Evolutionary conservation across 169 alveolate genomes (phyloP).

Genomic region (Plasmodium cynomolgi): DNA sequence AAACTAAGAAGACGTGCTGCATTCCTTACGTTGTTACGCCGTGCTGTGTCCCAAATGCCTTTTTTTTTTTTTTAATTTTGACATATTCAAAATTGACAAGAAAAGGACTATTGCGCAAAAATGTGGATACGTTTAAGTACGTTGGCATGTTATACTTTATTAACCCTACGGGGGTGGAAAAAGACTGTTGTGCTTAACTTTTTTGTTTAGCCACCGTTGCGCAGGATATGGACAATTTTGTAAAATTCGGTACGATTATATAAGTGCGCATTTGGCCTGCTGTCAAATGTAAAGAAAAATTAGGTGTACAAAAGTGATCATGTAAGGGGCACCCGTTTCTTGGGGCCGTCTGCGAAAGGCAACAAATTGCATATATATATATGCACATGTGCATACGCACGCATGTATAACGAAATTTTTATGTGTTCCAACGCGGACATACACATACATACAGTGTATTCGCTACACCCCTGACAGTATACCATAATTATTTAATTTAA

Average conservation of each 20-base stretch:
- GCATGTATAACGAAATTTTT: background rate
- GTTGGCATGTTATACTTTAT: background rate
- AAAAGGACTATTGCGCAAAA: background rate
- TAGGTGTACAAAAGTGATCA: background rate
- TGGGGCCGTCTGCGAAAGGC: background rate
- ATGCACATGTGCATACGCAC: background rate
- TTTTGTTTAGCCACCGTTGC: background rate
- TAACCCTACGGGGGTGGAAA: background rate
- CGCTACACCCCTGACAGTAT: too few relatives aligned
- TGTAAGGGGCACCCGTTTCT: background rate
- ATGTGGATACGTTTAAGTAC: background rate
- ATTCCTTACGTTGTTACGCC: background rate
- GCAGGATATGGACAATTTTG: background rate
- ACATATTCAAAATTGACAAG: background rate
- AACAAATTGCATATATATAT: background rate
- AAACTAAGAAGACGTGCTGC: background rate
- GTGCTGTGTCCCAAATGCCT: background rate
- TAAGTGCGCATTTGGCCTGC: background rate
- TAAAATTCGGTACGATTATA: background rate
- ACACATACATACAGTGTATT: too few relatives aligned
- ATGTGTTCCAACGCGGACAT: background rate
- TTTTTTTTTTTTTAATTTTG: constrained; percentile 4
- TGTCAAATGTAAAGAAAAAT: background rate
- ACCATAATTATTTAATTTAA: too few relatives aligned
- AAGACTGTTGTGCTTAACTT: background rate